Evolutionary conservation across 352 stramenopile genomes (phyloP), one percentile per base, ranked within the genome.

Genomic region (Phytophthora pseudosyringae): DNA sequence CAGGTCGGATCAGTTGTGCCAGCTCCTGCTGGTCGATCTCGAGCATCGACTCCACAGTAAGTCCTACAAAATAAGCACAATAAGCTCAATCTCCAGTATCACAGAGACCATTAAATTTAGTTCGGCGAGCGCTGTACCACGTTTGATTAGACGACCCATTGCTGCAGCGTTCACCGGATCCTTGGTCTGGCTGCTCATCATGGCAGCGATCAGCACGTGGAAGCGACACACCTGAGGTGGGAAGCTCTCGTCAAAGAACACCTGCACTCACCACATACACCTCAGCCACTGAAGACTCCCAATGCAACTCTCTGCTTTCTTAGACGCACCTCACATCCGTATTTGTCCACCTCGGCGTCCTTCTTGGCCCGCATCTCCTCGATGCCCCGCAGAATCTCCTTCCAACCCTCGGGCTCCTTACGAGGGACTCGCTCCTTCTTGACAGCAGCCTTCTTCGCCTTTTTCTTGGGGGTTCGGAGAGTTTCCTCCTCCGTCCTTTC

Each of bases 101-200:
- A 16, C 16, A 25, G 21, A 7, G 8, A 50, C 9, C 18, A 59
- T 33, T 0, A 47, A 52, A n/a, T 29, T 36, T 16, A 75, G 41
- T 12, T 26, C 11, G 36, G 3, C 28, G 15, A 29, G 32, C 15
- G 3, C 16, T 47, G 13, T 54, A 88, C 85, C 67, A 81, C 87
- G 72, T 8, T 64, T 59, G 40, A 85, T 80, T 39, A 95, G 70
- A 15, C 89, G 71, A 31, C 62, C 66, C 86, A 95, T 88, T 35
- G 81, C 89, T 48, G 83, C 85, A 16, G 83, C 81, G 31, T 87
- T 93, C 15, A 98, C 81, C 1, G 91, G 91, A 76, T 99, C 97
- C 70, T 99, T 99, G 0, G 96, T 99, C 75, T 99, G 97, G 67
- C 86, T 98, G 46, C 90, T 98, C 40, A 99, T 78, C 95, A 99